Evolutionary conservation across 73 alveolate genomes (phyloP).

Genomic region (Tetrahymena borealis): DNA sequence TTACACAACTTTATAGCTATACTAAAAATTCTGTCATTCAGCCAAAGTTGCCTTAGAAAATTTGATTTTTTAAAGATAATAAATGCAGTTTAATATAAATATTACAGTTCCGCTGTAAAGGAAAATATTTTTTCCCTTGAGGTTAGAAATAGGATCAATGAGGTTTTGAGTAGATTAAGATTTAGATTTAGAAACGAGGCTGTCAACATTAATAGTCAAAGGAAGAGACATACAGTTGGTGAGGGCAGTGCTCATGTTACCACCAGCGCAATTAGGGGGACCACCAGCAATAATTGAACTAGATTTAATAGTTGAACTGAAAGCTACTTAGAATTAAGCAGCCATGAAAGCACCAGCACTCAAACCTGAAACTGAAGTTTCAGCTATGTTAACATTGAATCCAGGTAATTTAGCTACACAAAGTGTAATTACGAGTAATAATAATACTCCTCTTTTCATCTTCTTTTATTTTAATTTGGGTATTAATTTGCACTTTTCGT

Average conservation of each 20-base stretch:
- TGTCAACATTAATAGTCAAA: background rate
- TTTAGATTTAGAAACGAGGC: background rate
- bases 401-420: background rate
- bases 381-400: background rate
- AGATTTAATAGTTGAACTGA: conserved; percentile 28
- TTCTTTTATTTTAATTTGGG: background rate
- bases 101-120: background rate
- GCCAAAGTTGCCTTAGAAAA: too few relatives aligned
- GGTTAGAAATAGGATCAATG: background rate
- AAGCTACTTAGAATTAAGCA: conserved; percentile 48
- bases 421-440: background rate
- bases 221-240: background rate
- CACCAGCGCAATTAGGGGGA: conserved; percentile 54
- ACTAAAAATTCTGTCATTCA: too few relatives aligned
- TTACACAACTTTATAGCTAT: too few relatives aligned
- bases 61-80: too few relatives aligned
- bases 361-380: conserved; percentile 45
- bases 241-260: background rate
- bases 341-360: conserved; percentile 61
- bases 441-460: background rate
- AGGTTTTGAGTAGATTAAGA: background rate
- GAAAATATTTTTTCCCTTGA: background rate
- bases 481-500: background rate
- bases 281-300: conserved; percentile 55
- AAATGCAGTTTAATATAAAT: too few relatives aligned